Base-by-base conservation (phyloP, 805 yeast species). In the Sugiyamaella lignohabitans region DNA sequence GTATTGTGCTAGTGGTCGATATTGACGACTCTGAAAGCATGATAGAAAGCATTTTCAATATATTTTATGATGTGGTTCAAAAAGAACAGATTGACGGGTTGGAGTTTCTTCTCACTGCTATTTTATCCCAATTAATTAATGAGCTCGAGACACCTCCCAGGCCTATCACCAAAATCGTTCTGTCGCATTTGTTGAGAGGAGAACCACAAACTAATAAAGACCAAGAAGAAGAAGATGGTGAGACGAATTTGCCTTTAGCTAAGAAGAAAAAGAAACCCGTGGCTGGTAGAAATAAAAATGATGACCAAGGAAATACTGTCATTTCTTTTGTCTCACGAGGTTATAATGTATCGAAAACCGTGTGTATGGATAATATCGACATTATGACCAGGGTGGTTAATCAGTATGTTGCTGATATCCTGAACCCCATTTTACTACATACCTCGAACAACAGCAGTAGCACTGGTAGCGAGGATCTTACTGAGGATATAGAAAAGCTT, bases 381-480 rank as follows among this genome's bases (percentile, higher is more conserved):
- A 72, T 87, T 51, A 72, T 88, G 73, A 77, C 91, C 14, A 74
- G 95, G 53, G 78, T 79, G 51, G 69, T 86, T 29, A 83, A 94
- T 2, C 88, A 82, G 59, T 82, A 81, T 54, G 84, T 87, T 53
- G 81, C 95, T 0, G 95, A 87, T 56, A 71, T 79, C 49, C 61
- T 87, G 6, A 80, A 80, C 56, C 84, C 78, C 35, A 47, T 46
- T 10, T 19, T 50, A 2, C 40, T 50, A 34, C 10, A 38, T 11
- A 27, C 30, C 10, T 27, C 30, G 11, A 27, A 53, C 16, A 54
- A 52, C 8, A 50, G 47, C 3, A 56, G 55, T 11, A 57, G 50
- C n/a, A 58, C 56, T 21, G 60, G 49, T 16, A 14, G 32, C 21
- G 41, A 23, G 11, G 43, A 40, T 5, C 32, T 27, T 17, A 34